Percentiles rank a stretch among this genome's conserved stretches.
Evolutionary conservation across 192 early-diverging fungal species (phyloP).

Genomic region (Rhizoclosmatium sp.): DNA sequence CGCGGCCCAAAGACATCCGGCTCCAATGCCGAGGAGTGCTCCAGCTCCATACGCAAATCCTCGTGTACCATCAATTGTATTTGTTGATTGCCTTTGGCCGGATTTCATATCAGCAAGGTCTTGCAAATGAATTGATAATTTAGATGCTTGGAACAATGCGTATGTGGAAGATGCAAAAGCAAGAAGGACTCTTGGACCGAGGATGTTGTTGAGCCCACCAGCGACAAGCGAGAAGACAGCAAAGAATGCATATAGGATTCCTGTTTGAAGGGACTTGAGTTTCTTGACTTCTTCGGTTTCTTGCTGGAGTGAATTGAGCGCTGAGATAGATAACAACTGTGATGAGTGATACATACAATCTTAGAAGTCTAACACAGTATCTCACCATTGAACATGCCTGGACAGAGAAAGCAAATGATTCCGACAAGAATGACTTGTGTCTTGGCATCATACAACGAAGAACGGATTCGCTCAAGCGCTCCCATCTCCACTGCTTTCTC

Average conservation of each 20-base stretch:
- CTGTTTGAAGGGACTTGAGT: constrained; percentile 36
- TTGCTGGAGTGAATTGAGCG: constrained; percentile 41
- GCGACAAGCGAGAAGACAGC: constrained; percentile 76
- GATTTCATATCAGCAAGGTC: constrained; percentile 13
- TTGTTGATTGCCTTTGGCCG: background rate
- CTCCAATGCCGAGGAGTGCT: constrained; percentile 81
- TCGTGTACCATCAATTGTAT: background rate
- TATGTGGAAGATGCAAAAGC: constrained; percentile 71
- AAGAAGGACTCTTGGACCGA: constrained; percentile 74
- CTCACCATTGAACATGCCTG: constrained; percentile 71
- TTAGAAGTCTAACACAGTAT: too few relatives aligned
- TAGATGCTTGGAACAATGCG: constrained; percentile 68
- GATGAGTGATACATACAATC: too few relatives aligned
- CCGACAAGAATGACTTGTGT: constrained; percentile 73
- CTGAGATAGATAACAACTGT: background rate
- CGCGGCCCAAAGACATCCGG: constrained; percentile 68
- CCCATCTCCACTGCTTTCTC: too few relatives aligned
- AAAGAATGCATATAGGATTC: constrained; percentile 79
- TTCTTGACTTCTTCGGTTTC: background rate
- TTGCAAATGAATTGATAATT: constrained; percentile 67
- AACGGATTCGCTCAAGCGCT: too few relatives aligned
- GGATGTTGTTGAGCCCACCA: constrained; percentile 77
- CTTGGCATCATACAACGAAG: constrained; percentile 40
- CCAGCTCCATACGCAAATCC: constrained; percentile 75
- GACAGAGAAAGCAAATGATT: constrained; percentile 76